phyloP scores from a whole-genome alignment of 2,329 filamentous ascomycete species.

The Ophiostoma fasciatum region DNA sequence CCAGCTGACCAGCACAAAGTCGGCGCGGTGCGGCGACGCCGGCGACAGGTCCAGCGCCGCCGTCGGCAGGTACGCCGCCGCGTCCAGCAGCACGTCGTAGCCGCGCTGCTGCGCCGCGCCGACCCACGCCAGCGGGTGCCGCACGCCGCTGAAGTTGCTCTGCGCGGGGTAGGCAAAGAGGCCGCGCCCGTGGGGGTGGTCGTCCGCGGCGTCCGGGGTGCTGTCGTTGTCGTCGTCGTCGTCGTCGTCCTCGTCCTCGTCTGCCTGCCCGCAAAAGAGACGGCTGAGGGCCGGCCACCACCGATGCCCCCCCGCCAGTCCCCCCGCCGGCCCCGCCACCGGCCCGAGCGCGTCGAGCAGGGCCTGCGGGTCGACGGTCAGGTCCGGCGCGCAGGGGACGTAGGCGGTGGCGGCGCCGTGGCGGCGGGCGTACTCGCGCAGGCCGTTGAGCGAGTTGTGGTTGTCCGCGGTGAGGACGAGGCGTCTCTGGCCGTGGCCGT shows the following conservation, averaged over 20 bases:
- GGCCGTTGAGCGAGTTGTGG: conserved; percentile 27
- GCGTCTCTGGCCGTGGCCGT: background rate
- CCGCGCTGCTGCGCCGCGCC: conserved; percentile 20
- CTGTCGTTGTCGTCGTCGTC: background rate
- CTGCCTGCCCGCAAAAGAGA: conserved; percentile 1
- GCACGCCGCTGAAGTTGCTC: conserved; percentile 29
- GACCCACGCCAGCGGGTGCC: conserved; percentile 25
- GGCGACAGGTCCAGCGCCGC: conserved; percentile 19
- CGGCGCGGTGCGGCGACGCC: conserved; percentile 21
- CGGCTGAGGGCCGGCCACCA: background rate
- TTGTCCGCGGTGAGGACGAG: conserved; percentile 25
- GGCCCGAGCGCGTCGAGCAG: conserved; percentile 15
- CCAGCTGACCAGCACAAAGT: conserved; percentile 25
- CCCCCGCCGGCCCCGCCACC: background rate
- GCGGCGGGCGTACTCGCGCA: conserved; percentile 21
- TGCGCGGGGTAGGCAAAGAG: conserved; percentile 31
- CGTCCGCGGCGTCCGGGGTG: background rate
- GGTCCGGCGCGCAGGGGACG: conserved; percentile 16
- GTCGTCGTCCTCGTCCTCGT: background rate
- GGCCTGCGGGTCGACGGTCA: conserved; percentile 16
- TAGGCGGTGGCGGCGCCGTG: conserved; percentile 16
- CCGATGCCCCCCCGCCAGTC: too few species aligned
- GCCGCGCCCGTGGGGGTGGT: conserved; percentile 13
- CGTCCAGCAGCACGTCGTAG: conserved; percentile 26
- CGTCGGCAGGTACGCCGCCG: conserved; percentile 25